These are phyloP conservation scores for Wickerhamiella domercqiae DNA, from an alignment of 805 yeast genomes.

Conservation along the genomic window DNA sequence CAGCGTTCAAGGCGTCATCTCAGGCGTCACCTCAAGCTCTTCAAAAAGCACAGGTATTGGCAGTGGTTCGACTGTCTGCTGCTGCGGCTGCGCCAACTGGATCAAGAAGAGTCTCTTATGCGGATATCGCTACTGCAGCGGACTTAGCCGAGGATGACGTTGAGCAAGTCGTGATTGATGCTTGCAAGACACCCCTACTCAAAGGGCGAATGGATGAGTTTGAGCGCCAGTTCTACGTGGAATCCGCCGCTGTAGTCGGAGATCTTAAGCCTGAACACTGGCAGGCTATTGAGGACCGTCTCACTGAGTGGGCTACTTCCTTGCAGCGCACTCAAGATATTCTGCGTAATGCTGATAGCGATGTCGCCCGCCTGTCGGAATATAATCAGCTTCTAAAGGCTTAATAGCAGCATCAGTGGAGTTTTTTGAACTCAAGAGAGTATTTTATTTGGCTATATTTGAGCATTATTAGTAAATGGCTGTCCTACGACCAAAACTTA, in stretches of 20 bases:
- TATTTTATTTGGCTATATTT: neutral
- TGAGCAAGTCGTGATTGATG: slow-evolving; percentile 28
- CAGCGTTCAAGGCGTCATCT: slow-evolving; percentile 7
- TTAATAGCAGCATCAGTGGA: neutral
- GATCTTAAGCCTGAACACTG: slow-evolving; percentile 26
- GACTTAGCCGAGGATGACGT: slow-evolving; percentile 23
- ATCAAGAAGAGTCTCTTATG: slow-evolving; percentile 19
- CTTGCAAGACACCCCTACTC: slow-evolving; percentile 28
- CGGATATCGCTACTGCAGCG: slow-evolving; percentile 22
- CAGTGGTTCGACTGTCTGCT: slow-evolving; percentile 19
- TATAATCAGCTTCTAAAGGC: slow-evolving; percentile 1
- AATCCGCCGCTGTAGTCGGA: slow-evolving; percentile 25
- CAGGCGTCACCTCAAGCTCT: slow-evolving; percentile 4
- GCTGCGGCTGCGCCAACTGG: too few relatives aligned
- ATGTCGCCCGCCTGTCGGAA: slow-evolving; percentile 10
- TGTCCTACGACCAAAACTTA: too few relatives aligned
- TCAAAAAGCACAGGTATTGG: slow-evolving; percentile 20
- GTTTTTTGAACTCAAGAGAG: neutral
- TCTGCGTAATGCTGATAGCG: slow-evolving; percentile 9
- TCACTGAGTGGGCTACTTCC: slow-evolving; percentile 25
- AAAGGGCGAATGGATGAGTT: slow-evolving; percentile 31
- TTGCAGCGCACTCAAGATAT: slow-evolving; percentile 21
- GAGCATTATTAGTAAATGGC: too few relatives aligned
- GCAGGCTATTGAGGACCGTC: slow-evolving; percentile 22
- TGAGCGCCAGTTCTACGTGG: slow-evolving; percentile 23